phyloP scores from a whole-genome alignment of 2,329 filamentous ascomycete genomes.

The Peltaster fructicola region DNA sequence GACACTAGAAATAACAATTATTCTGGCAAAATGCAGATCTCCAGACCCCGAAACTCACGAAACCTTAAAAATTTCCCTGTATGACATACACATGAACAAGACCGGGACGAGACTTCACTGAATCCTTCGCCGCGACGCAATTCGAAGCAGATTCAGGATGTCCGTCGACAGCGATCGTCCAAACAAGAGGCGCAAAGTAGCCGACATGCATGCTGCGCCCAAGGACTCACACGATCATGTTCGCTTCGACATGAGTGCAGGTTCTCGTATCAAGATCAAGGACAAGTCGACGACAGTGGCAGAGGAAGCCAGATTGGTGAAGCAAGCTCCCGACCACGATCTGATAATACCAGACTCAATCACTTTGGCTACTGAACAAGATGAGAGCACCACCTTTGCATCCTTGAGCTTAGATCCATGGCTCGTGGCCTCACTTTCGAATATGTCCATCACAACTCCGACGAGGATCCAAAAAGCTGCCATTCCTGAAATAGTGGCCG shows the following conservation, averaged over 20 bases:
- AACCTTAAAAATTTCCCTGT: too few species aligned
- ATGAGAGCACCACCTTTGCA: constrained; percentile 15
- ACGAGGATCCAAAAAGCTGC: constrained; percentile 86
- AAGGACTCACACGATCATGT: too few species aligned
- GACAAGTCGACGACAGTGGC: too few species aligned
- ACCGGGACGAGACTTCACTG: too few species aligned
- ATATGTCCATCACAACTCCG: constrained; percentile 68
- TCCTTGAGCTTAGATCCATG: constrained; percentile 33
- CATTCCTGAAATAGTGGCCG: constrained; percentile 82
- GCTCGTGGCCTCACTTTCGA: constrained; percentile 63
- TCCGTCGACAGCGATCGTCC: too few species aligned
- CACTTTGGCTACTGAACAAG: constrained; percentile 11
- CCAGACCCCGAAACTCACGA: too few species aligned
- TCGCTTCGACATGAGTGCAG: constrained; percentile 3
- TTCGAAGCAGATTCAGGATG: too few species aligned
- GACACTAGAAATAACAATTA: not conserved
- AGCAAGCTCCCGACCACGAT: not conserved
- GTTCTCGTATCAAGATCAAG: constrained; percentile 13
- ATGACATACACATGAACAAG: not conserved
- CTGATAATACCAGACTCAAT: constrained; percentile 11
- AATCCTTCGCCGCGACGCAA: too few species aligned
- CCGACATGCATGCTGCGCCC: too few species aligned
- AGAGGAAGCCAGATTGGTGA: constrained; percentile 4
- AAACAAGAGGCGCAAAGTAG: too few species aligned
- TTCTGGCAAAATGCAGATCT: too few species aligned